Evolutionary conservation across 2,329 filamentous ascomycete species (phyloP).

Genomic region (Xylaria sp.): DNA sequence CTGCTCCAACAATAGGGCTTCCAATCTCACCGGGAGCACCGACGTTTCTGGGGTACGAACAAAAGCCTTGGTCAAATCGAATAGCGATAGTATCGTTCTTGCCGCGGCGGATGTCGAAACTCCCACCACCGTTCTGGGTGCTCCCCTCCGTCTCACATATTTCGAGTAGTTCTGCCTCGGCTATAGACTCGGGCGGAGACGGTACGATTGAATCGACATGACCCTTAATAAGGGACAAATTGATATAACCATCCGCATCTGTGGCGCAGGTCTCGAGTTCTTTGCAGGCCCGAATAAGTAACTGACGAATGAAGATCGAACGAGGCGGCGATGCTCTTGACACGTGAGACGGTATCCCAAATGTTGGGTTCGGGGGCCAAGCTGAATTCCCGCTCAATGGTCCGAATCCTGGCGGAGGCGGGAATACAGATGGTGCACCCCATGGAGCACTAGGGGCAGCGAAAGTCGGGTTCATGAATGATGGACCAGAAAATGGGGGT

Average conservation of each 20-base stretch:
- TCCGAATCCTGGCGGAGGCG: slow-evolving; percentile 44
- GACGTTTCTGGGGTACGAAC: slow-evolving; percentile 41
- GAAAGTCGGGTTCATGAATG: slow-evolving; percentile 41
- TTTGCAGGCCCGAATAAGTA: slow-evolving; percentile 76
- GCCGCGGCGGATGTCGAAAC: slow-evolving; percentile 63
- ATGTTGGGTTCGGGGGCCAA: slow-evolving; percentile 32
- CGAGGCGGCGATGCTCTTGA: slow-evolving; percentile 53
- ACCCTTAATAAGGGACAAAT: slow-evolving; percentile 62
- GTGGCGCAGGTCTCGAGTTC: slow-evolving; percentile 43
- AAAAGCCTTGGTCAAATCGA: slow-evolving; percentile 51
- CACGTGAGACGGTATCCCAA: slow-evolving; percentile 30
- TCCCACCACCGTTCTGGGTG: slow-evolving; percentile 80
- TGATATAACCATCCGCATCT: slow-evolving; percentile 60
- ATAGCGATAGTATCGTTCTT: slow-evolving; percentile 40
- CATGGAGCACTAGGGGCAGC: slow-evolving; percentile 32
- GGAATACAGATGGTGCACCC: slow-evolving; percentile 38
- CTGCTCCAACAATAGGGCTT: slow-evolving; percentile 45
- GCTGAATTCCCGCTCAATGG: slow-evolving; percentile 38
- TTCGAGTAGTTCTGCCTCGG: slow-evolving; percentile 66
- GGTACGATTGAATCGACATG: slow-evolving; percentile 57
- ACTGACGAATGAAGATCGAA: slow-evolving; percentile 62
- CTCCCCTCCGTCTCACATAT: slow-evolving; percentile 91
- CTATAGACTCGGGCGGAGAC: slow-evolving; percentile 40
- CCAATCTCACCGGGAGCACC: slow-evolving; percentile 64
- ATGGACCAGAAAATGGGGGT: slow-evolving; percentile 38